phyloP scores from a whole-genome alignment of 192 early-diverging fungal genomes.

The Entophlyctis helioformis region DNA sequence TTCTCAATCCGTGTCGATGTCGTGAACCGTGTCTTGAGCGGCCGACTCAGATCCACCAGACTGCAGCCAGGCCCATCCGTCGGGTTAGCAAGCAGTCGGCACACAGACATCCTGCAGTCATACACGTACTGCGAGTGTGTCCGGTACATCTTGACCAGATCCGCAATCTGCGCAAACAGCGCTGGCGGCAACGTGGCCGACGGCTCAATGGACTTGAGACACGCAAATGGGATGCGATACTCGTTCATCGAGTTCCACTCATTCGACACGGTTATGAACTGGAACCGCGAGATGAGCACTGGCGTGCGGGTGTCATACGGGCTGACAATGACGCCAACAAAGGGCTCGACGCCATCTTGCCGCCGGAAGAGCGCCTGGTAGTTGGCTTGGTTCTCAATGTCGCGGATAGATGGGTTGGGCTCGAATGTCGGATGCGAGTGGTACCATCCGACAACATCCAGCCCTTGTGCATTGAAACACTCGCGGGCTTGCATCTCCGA shows the following conservation, averaged over 20 bases:
- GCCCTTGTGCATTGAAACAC: constrained; percentile 48
- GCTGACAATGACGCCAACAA: constrained; percentile 78
- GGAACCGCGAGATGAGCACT: constrained; percentile 41
- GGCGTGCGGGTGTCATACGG: constrained; percentile 56
- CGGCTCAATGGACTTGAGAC: no score
- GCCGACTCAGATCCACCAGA: no score
- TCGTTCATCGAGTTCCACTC: constrained; percentile 30
- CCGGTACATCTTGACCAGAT: no score
- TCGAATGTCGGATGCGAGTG: constrained; percentile 94
- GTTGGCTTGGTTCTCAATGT: constrained; percentile 78
- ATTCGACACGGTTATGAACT: constrained; percentile 46
- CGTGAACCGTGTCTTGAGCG: no score
- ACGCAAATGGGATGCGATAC: no score
- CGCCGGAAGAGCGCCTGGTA: constrained; percentile 74
- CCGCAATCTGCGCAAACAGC: no score
- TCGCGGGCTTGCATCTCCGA: constrained; percentile 75
- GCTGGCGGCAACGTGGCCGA: no score
- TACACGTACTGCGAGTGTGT: no score
- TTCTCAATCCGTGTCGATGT: no score
- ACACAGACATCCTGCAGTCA: no score
- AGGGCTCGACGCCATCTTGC: constrained; percentile 62
- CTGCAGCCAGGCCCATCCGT: no score
- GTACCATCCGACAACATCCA: constrained; percentile 84
- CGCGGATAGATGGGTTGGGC: constrained; percentile 74
- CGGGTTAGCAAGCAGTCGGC: no score